Conservation (phyloP, 148 eudicot genomes). For the Cornus kousa region DNA sequence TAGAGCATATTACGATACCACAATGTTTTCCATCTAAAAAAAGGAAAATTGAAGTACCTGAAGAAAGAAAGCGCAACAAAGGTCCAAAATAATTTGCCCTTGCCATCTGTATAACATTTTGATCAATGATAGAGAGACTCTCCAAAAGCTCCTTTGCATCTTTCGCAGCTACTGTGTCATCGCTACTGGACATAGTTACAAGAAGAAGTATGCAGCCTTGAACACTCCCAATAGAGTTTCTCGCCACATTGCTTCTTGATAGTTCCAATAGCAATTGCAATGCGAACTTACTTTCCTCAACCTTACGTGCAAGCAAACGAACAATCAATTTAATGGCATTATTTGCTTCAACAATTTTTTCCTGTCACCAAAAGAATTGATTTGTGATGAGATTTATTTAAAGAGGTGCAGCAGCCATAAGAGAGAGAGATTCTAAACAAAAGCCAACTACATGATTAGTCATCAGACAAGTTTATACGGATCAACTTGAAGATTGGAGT, state of each 20-base stretch:
- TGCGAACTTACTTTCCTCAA: constrained; percentile 7
- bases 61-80: constrained; percentile 10
- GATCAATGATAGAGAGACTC: constrained; percentile 2
- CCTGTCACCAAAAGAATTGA: constrained; percentile 1
- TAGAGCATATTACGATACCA: neutral
- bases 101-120: constrained; percentile 19
- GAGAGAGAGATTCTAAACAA: no score
- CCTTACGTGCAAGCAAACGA: constrained; percentile 8
- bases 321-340: constrained; percentile 10
- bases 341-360: constrained; percentile 9
- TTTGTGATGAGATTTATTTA: neutral
- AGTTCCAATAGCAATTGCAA: constrained; percentile 14
- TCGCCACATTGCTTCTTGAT: constrained; percentile 2
- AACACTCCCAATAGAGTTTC: constrained; percentile 4
- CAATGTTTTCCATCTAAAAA: neutral
- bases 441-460: no score
- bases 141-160: constrained; percentile 14
- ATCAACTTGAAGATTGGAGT: no score
- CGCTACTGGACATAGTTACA: constrained; percentile 6
- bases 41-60: constrained; percentile 1
- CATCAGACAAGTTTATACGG: no score
- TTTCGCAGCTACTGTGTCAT: constrained; percentile 11
- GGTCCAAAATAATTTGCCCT: constrained; percentile 16
- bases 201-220: constrained; percentile 16
- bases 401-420: no score